phyloP scores from a whole-genome alignment of 1,139 yeast species.

The Suhomyces yuchorum region DNA sequence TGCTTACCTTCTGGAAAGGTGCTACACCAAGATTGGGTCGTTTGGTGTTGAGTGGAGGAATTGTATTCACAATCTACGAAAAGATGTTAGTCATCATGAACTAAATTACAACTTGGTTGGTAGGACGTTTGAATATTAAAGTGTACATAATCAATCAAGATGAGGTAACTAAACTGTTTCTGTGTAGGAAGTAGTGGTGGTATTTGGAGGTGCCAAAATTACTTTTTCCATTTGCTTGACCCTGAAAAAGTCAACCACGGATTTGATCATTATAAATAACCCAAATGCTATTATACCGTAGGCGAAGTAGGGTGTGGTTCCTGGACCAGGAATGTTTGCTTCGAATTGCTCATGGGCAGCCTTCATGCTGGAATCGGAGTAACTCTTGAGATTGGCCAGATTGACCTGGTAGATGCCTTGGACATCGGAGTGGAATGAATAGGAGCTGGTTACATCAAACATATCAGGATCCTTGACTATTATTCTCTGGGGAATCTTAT shows the following conservation, averaged over 20 bases:
- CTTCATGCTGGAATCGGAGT: slow-evolving; percentile 28
- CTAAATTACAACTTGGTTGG: neutral
- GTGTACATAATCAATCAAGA: neutral
- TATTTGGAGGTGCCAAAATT: slow-evolving; percentile 52
- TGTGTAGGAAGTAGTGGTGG: slow-evolving; percentile 10
- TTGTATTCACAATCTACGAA: slow-evolving; percentile 92
- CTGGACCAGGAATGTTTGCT: slow-evolving; percentile 12
- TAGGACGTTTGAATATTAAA: neutral
- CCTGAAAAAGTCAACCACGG: slow-evolving; percentile 68
- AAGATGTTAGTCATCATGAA: slow-evolving; percentile 68
- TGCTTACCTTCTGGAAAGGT: slow-evolving; percentile 94
- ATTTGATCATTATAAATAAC: slow-evolving; percentile 60
- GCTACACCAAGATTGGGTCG: slow-evolving; percentile 97
- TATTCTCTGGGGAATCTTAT: slow-evolving; percentile 41
- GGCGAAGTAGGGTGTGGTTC: slow-evolving; percentile 50
- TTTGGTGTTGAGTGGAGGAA: slow-evolving; percentile 89
- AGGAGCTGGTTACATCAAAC: slow-evolving; percentile 47
- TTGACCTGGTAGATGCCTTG: slow-evolving; percentile 47
- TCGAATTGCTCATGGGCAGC: slow-evolving; percentile 21
- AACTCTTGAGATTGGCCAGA: neutral
- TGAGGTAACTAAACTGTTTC: neutral
- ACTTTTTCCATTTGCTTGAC: slow-evolving; percentile 77
- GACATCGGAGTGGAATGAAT: slow-evolving; percentile 39
- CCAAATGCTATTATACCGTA: slow-evolving; percentile 71
- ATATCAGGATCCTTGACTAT: slow-evolving; percentile 60